phyloP scores from a whole-genome alignment of 768 basidiomycete species.

The Lactifluus subvellereus region DNA sequence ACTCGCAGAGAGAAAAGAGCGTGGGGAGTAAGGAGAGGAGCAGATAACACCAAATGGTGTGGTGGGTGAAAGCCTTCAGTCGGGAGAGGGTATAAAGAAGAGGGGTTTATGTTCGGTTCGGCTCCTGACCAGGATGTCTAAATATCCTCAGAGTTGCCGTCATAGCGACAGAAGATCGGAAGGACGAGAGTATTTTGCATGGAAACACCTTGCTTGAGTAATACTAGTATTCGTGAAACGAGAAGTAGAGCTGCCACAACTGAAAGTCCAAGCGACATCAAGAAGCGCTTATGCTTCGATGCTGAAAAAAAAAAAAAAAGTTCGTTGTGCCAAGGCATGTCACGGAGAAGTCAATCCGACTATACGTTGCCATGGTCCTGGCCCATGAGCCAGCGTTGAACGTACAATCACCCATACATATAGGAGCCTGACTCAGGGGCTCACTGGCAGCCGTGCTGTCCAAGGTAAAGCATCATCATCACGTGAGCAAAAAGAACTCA shows the following conservation, averaged over 20 bases:
- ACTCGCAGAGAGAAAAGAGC: not conserved
- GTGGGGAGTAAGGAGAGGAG: slow-evolving; percentile 2
- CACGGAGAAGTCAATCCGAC: not conserved
- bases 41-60: not conserved
- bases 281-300: not conserved
- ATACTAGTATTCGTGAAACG: not conserved
- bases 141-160: not conserved
- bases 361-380: not conserved
- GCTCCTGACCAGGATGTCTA: not conserved
- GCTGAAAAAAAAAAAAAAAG: too few relatives aligned
- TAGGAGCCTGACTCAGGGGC: too few relatives aligned
- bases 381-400: not conserved
- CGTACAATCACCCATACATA: not conserved
- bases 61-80: not conserved
- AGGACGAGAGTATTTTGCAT: not conserved
- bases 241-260: not conserved
- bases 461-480: too few relatives aligned
- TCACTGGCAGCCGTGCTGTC: too few relatives aligned
- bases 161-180: slow-evolving; percentile 1
- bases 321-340: too few relatives aligned
- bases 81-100: not conserved
- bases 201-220: not conserved
- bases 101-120: not conserved
- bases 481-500: too few relatives aligned
- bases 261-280: not conserved